These are phyloP conservation scores for Hypoxylon trugodes DNA, from an alignment of 495 filamentous ascomycete species.

Conservation along the genomic window DNA sequence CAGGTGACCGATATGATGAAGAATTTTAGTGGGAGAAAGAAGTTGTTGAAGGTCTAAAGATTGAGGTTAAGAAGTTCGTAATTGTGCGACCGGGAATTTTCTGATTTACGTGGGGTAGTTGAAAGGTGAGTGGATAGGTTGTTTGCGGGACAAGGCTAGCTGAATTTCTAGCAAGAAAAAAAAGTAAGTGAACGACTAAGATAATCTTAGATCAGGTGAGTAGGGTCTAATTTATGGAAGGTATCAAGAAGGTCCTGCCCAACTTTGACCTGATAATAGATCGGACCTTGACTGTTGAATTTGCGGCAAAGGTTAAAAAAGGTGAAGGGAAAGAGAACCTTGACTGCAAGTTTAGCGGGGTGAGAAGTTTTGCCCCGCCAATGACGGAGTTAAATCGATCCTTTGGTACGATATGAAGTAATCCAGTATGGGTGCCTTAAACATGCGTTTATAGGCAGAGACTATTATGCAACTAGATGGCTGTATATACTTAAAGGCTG, in stretches of 20 bases:
- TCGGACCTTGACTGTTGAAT: too few species aligned
- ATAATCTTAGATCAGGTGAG: not conserved
- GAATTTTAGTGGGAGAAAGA: not conserved
- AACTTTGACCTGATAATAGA: slow-evolving; percentile 21
- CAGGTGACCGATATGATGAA: not conserved
- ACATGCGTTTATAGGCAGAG: too few species aligned
- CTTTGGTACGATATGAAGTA: slow-evolving; percentile 11
- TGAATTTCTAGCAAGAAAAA: not conserved
- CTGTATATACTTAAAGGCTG: too few species aligned
- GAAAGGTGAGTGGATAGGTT: not conserved
- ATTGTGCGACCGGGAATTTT: slow-evolving; percentile 28
- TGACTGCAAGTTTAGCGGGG: slow-evolving; percentile 30
- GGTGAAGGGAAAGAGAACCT: too few species aligned
- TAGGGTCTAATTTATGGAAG: not conserved
- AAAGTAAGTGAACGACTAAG: slow-evolving; percentile 12
- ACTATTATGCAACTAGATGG: too few species aligned
- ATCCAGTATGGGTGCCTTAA: not conserved
- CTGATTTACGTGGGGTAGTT: slow-evolving; percentile 1
- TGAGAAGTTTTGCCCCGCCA: slow-evolving; percentile 40
- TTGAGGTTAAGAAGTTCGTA: slow-evolving; percentile 3
- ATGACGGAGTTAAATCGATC: slow-evolving; percentile 29
- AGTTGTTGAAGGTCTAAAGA: not conserved
- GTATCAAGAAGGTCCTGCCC: not conserved
- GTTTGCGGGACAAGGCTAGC: not conserved
- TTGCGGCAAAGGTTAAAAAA: not conserved